Conservation (phyloP, 1,139 yeast genomes). For the Yamadazyma aaseri region DNA sequence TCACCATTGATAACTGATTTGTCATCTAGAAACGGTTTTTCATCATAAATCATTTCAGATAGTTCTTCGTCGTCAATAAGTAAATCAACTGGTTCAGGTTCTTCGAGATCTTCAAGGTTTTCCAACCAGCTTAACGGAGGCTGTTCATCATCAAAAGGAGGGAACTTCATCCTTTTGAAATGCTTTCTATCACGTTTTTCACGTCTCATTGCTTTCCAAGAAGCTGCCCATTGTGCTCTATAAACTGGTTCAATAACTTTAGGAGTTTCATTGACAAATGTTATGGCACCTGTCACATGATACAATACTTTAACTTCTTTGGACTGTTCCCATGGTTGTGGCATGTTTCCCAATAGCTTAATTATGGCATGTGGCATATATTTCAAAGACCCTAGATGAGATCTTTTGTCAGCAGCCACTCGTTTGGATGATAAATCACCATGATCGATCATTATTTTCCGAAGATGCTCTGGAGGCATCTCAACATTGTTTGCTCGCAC, state of each 20-base stretch:
- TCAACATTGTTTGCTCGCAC: conserved; percentile 68
- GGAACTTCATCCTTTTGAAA: conserved; percentile 88
- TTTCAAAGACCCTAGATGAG: conserved; percentile 88
- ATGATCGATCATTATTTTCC: conserved; percentile 82
- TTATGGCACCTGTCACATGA: conserved; percentile 91
- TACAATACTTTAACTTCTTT: conserved; percentile 87
- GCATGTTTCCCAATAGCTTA: conserved; percentile 92
- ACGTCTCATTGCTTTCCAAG: conserved; percentile 90
- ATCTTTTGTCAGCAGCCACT: conserved; percentile 83
- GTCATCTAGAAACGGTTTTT: conserved; percentile 68
- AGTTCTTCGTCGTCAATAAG: conserved; percentile 63
- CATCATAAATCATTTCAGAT: conserved; percentile 78
- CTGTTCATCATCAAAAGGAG: conserved; percentile 97
- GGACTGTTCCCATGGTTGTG: conserved; percentile 95
- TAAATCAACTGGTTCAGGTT: conserved; percentile 65
- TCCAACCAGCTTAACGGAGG: conserved; percentile 86
- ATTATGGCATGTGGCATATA: conserved; percentile 94
- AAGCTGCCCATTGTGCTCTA: conserved; percentile 92
- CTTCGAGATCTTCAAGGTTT: conserved; percentile 70
- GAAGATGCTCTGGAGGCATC: conserved; percentile 92
- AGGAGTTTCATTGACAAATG: conserved; percentile 91
- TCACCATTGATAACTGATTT: conserved; percentile 61
- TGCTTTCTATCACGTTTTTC: conserved; percentile 90
- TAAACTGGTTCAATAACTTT: conserved; percentile 90
- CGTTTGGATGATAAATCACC: conserved; percentile 81